Base-by-base conservation (phyloP, 345 rosid genomes). In the Aquilaria sinensis region DNA sequence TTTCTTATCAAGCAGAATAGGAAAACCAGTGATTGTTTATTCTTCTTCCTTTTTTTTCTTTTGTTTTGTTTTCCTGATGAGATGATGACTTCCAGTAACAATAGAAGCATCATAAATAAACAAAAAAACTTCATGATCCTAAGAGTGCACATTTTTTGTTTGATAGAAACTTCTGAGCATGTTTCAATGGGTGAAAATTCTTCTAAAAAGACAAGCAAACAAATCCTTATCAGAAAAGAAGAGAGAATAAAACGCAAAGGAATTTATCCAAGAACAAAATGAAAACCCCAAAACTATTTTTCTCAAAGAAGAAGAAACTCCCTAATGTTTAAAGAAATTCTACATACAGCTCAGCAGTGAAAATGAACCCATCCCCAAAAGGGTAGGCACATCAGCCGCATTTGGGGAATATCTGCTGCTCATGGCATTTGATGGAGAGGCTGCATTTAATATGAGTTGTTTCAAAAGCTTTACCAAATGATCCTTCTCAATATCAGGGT, bases 381-480 rank as follows among this genome's bases (percentile, higher is more conserved):
- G 87, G 32, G 97, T 89, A 65, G 99, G 99, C 74, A 83, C 98
- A 78, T 83, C 88, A 62, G 90, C 83, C 64, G 94, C 94, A 78
- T 80, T 80, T 71, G 77, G 84, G 72, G 76, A 70, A 53, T 70
- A 78, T 79, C 73, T 83, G 67, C 72, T 74, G 74, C 63, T 68
- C 63, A 81, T 43, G 58, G 77, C 81, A 62, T 67, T 77, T 47
- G 81, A 79, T 56, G 82, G 80, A 72, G 81, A 77, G 65, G 86
- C 74, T 57, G 84, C 74, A 64, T 72, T 85, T 56, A 70, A 63
- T 63, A 95, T 71, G 69, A 91, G 78, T 78, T 91, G 96, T 85
- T 81, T 91, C 81, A 95, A 75, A 72, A 95, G 99, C 88, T 89
- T 85, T 53, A 87, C 88, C 85, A 95, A 77, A 80, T 95, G 99